Evolutionary conservation across 2,329 filamentous ascomycete species (phyloP).

Genomic region (Diplodia intermedia): DNA sequence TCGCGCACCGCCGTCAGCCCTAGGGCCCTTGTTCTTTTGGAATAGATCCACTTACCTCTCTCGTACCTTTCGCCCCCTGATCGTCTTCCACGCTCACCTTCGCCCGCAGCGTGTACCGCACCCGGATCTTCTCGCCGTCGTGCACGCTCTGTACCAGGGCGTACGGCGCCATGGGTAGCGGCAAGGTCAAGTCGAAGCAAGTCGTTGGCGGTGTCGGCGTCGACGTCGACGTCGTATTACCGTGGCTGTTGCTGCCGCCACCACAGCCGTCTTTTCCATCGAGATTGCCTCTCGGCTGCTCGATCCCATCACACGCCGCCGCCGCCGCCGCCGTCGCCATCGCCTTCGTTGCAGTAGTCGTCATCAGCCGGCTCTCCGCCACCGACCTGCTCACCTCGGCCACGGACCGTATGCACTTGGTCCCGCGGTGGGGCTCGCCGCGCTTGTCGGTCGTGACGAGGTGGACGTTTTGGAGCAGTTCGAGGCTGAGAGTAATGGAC

Average conservation of each 20-base stretch:
- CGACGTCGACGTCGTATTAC: background rate
- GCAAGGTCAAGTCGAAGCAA: background rate
- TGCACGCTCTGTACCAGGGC: background rate
- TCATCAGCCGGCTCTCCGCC: background rate
- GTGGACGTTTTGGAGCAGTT: background rate
- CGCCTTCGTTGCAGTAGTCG: background rate
- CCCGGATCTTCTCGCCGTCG: background rate
- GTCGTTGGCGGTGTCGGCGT: background rate
- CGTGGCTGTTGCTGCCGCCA: background rate
- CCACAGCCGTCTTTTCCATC: background rate
- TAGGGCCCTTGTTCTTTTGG: background rate
- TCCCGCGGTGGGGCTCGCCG: background rate
- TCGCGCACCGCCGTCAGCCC: background rate
- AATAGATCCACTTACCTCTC: background rate
- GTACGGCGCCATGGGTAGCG: background rate
- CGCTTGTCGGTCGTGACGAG: background rate
- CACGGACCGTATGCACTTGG: background rate
- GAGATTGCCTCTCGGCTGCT: background rate
- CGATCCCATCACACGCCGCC: background rate
- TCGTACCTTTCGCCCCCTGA: background rate
- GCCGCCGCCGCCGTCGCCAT: too few species aligned
- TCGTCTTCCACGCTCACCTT: background rate
- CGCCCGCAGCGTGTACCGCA: background rate
- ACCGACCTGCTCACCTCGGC: background rate
- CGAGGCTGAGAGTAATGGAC: background rate